phyloP scores from a whole-genome alignment of 352 stramenopile species.

The Pilasporangium apinafurcum region DNA sequence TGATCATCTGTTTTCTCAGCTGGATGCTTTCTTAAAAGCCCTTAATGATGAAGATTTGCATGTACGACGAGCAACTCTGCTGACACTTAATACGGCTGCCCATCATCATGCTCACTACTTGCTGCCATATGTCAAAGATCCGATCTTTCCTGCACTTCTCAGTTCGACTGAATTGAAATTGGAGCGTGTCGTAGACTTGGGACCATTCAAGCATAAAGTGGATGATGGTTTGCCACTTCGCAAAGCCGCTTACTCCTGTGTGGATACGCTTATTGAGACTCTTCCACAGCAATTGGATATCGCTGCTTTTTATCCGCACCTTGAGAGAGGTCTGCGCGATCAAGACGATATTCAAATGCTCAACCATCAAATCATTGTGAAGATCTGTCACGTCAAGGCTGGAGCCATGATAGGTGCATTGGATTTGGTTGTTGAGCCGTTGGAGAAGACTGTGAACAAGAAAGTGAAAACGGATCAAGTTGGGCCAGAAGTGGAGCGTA shows the following conservation, averaged over 20 bases:
- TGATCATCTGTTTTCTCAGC: conserved; percentile 48
- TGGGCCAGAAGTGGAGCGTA: conserved; percentile 93
- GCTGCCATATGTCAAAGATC: conserved; percentile 69
- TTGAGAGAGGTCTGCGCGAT: conserved; percentile 87
- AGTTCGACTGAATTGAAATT: conserved; percentile 91
- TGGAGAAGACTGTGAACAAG: conserved; percentile 96
- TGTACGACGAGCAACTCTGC: conserved; percentile 91
- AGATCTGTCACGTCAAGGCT: conserved; percentile 85
- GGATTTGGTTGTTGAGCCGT: conserved; percentile 86
- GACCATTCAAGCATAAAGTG: conserved; percentile 99
- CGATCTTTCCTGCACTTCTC: conserved; percentile 90
- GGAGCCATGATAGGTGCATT: conserved; percentile 80
- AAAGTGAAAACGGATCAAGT: conserved; percentile 94
- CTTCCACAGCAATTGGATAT: conserved; percentile 91
- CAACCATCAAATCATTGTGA: conserved; percentile 95
- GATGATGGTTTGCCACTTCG: conserved; percentile 82
- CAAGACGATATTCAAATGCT: conserved; percentile 97
- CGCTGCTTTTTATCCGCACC: conserved; percentile 88
- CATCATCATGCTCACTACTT: conserved; percentile 91
- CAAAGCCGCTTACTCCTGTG: conserved; percentile 91
- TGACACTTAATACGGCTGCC: conserved; percentile 95
- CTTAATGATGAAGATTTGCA: conserved; percentile 93
- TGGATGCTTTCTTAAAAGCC: conserved; percentile 90
- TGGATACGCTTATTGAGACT: conserved; percentile 94
- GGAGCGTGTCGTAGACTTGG: conserved; percentile 96